Base-by-base conservation (phyloP, 345 rosid genomes). In the Geranium rotundifolium region DNA sequence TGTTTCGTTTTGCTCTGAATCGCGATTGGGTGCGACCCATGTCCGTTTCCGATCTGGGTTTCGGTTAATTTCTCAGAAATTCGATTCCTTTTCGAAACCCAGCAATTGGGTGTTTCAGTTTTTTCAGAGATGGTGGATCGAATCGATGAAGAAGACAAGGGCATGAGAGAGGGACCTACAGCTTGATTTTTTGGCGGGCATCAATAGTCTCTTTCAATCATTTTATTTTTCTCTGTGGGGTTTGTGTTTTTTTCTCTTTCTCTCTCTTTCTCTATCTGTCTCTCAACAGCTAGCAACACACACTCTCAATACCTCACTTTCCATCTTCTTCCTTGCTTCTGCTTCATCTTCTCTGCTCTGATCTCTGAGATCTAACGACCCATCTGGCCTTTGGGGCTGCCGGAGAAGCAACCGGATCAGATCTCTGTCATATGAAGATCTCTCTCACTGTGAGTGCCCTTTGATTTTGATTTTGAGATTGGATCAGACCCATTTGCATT, bases 381-480 rank as follows among this genome's bases (percentile, higher is more conserved):
- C 20, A 49, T 54, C 31, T 62, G 46, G 19, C 46, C 15, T 62
- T 69, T 75, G 62, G 27, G 63, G 73, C 66, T 75, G 64, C 50
- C 73, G 65, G 70, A 71, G 68, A 67, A 72, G 58, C 72, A 70
- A 70, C 71, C 80, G 71, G 87, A 84, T 84, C 86, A 67, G 63
- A 58, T 68, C 72, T 69, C 81, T 71, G 72, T 84, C 91, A 75
- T 82, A 92, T 89, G 96, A 89, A 75, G 98, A 85, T 71, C 83
- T 80, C 82, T 77, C 82, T 81, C 72, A 70, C 73, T 82, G 96
- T 87, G 72, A 85, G 92, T 82, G 59, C 54, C 39, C 17, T 67
- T 58, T 29, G 58, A 17, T 58, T 60, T 56, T 19, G 5, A 14
- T 37, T 37, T 37, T 37, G 9, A 37, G 46, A 37, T 37, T 10